These are phyloP conservation scores for Phytopythium oedochilum DNA, from an alignment of 352 stramenopile species.

Conservation along the genomic window DNA sequence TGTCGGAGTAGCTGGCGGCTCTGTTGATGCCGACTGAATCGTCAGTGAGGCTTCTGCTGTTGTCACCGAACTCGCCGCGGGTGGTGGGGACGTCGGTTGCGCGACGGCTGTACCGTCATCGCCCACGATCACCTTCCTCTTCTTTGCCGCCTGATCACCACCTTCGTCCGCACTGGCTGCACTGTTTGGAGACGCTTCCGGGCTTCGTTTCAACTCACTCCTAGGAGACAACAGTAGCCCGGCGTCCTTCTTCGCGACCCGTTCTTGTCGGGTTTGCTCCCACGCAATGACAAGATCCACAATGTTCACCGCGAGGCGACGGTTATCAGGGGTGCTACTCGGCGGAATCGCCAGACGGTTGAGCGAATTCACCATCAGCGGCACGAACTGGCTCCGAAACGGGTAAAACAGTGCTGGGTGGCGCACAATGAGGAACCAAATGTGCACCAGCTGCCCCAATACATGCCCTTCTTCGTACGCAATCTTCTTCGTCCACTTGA, in stretches of 20 bases:
- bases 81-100: background rate
- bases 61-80: background rate
- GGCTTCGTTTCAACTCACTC: slow-evolving; percentile 34
- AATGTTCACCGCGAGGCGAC: slow-evolving; percentile 90
- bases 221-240: slow-evolving; percentile 10
- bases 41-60: slow-evolving; percentile 6
- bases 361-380: slow-evolving; percentile 96
- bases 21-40: slow-evolving; percentile 3
- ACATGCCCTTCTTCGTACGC: slow-evolving; percentile 97
- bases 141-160: slow-evolving; percentile 31
- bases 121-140: slow-evolving; percentile 30
- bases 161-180: slow-evolving; percentile 4
- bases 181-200: slow-evolving; percentile 9
- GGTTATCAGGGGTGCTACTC: slow-evolving; percentile 91
- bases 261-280: slow-evolving; percentile 86
- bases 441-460: slow-evolving; percentile 94
- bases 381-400: slow-evolving; percentile 92
- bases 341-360: slow-evolving; percentile 94
- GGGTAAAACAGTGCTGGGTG: slow-evolving; percentile 93
- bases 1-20: background rate
- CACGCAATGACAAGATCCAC: slow-evolving; percentile 96
- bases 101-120: background rate
- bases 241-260: slow-evolving; percentile 27
- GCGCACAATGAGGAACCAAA: slow-evolving; percentile 96
- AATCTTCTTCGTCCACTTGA: slow-evolving; percentile 98